Conservation (phyloP, 495 filamentous ascomycete species). For the Bacidia gigantensis region DNA sequence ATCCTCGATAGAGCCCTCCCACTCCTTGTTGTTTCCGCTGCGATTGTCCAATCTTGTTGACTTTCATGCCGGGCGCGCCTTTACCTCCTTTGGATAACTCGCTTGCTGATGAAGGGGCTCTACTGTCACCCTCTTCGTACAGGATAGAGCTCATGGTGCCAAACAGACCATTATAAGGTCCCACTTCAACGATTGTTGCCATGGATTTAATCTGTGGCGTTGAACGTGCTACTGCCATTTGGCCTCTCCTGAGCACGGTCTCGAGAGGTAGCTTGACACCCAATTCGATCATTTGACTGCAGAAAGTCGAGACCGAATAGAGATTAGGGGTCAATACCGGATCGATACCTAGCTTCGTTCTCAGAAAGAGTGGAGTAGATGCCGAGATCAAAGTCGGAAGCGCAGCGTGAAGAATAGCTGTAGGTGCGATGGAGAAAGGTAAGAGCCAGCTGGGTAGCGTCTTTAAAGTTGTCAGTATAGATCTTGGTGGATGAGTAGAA, state of each 20-base stretch:
- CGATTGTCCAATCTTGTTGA: conserved; percentile 25
- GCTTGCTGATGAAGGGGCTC: conserved; percentile 11
- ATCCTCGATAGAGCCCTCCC: conserved; percentile 78
- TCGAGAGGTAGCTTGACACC: conserved; percentile 79
- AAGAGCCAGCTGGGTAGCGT: conserved; percentile 64
- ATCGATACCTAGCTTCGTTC: conserved; percentile 64
- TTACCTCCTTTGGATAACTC: conserved; percentile 10
- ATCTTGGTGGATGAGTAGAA: conserved; percentile 54
- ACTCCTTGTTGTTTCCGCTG: conserved; percentile 63
- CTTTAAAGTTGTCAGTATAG: conserved; percentile 58
- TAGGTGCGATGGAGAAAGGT: conserved; percentile 53
- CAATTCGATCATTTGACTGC: conserved; percentile 62
- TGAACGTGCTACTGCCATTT: conserved; percentile 43
- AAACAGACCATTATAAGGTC: conserved; percentile 64
- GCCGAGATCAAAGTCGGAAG: conserved; percentile 68
- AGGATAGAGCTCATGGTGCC: conserved; percentile 82
- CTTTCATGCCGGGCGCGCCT: conserved; percentile 9
- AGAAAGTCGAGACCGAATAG: conserved; percentile 66
- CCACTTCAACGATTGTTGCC: conserved; percentile 60
- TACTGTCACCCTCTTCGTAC: conserved; percentile 59
- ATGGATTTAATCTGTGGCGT: conserved; percentile 31
- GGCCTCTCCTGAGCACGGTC: conserved; percentile 77
- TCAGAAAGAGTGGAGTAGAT: conserved; percentile 68
- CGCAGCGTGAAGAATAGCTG: conserved; percentile 75
- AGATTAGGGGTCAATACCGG: conserved; percentile 64